Conservation (phyloP, 2,329 filamentous ascomycete species). For the Chrysoporthe puriensis region DNA sequence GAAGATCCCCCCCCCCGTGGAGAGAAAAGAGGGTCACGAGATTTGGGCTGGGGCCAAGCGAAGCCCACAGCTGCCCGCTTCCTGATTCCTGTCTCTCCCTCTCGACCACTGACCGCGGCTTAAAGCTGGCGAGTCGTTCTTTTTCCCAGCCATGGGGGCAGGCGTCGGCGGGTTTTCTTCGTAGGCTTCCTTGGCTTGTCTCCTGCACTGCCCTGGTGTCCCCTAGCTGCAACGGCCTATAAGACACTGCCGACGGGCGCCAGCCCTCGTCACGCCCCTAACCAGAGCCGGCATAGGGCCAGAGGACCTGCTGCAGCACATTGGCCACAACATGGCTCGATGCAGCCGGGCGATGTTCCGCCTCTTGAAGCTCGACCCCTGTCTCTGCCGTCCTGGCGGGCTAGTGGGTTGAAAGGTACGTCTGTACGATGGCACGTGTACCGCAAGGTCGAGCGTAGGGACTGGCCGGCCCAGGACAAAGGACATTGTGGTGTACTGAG, state of each 20-base stretch:
- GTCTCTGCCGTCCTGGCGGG: neutral
- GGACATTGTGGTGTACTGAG: neutral
- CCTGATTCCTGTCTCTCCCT: neutral
- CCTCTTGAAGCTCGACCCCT: neutral
- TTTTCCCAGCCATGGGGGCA: neutral
- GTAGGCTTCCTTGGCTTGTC: neutral
- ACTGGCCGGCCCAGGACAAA: neutral
- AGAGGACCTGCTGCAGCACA: neutral
- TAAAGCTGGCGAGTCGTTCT: neutral
- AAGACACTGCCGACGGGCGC: neutral
- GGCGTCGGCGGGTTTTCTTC: neutral
- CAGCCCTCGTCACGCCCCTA: neutral
- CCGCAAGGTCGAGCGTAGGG: neutral
- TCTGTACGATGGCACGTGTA: neutral
- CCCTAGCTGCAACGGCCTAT: neutral
- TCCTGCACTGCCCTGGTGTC: neutral
- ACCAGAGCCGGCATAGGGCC: neutral
- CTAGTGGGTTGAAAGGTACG: neutral
- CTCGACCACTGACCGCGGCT: neutral
- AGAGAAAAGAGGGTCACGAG: conserved; percentile 2
- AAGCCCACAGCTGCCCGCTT: neutral
- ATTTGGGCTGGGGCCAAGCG: neutral
- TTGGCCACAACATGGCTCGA: neutral
- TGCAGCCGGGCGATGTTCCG: neutral
- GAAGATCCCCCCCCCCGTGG: neutral